Evolutionary conservation across 2,329 filamentous ascomycete genomes (phyloP), one percentile per base, ranked within the genome.

Genomic region (Zasmidium citrigriseum): DNA sequence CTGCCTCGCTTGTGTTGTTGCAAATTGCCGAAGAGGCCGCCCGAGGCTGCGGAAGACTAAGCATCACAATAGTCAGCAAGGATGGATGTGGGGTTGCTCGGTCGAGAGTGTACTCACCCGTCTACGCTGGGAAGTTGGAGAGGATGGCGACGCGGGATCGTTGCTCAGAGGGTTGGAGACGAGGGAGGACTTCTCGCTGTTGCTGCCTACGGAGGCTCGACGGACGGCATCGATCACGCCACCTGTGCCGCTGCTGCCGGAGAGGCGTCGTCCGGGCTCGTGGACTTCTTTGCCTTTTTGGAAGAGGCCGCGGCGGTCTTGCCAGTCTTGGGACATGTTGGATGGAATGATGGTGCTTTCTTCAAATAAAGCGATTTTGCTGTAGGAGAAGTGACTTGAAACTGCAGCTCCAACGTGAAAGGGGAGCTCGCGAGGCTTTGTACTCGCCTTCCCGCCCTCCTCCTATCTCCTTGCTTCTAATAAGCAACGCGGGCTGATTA

Each of bases 231-330:
- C 68, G n/a, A 61, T 50, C 25, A 70, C 58, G 20, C 64, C 62
- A 9, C 60, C 50, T 54, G 48, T 29, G 55, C 34, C 58, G 55
- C n/a, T 20, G 44, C 53, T 27, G 46, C 55, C 18, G 38, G 60
- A 62, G 49, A 63, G 25, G 16, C 55, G 54, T 50, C 55, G 58
- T 18, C 57, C 62, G 16, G 68, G 66, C 49, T 70, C 67, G 49
- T 72, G 70, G 23, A 72, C 62, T 46, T 72, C 69, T 48, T 72
- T 73, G 49, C 70, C 70, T 24, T 61, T 62, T 54, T 73, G 70
- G 50, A 71, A 72, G 61, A 72, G 63, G 38, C 68, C 70, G 21
- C 70, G 67, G 27, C 70, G 66, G 58, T 73, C 70, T 57, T 62
- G 48, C 70, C 70, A 73, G 18, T 61, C 46, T 23, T 45, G 24